Evolutionary conservation across 2,329 filamentous ascomycete genomes (phyloP), one percentile per base, ranked within the genome.

Genomic region (Ambrosiella xylebori): DNA sequence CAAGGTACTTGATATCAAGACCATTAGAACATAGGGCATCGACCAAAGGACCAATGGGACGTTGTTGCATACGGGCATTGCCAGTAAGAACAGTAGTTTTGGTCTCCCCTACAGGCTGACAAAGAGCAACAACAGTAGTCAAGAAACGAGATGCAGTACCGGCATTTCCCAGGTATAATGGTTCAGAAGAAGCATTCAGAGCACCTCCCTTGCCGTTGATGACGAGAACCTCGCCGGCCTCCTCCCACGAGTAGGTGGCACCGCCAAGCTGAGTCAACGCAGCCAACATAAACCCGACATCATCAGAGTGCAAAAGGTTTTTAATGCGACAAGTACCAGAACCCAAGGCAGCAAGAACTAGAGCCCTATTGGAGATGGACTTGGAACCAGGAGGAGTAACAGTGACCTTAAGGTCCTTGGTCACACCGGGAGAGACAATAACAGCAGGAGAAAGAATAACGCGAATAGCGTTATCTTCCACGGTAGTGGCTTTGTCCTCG

Each of bases 281-380:
- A 59, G 88, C 88, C 50, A 98, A 75, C 93, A 98, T 98, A 70
- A 88, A 93, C 68, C 97, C 88, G 0, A 90, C 95, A 67, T 98
- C 93, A 65, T 97, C 93, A 0, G 93, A 97, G 70, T 96, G 91
- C 9, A 98, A 78, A 38, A 98, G 74, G 65, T 98, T 97, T 69
- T 81, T 90, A 68, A 98, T 86, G 44, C 86, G 84, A 67, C 90
- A 96, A 35, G 84, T 82, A 15, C 93, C 93, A 58, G 81, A 80
- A 39, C 90, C 89, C 38, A 98, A 81, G 11, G 93, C 93, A 50
- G 93, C 93, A 56, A 98, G 77, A n/a, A 98, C 81, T 44, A 98
- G 78, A 39, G 94, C 91, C 50, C 93, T 82, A 70, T 98, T 98
- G 0, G 93, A 98, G 60, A 98, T 89, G 69, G 90, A 96, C 74